Evolutionary conservation across 352 stramenopile genomes (phyloP).

Genomic region (Pelagophyceae sp.): DNA sequence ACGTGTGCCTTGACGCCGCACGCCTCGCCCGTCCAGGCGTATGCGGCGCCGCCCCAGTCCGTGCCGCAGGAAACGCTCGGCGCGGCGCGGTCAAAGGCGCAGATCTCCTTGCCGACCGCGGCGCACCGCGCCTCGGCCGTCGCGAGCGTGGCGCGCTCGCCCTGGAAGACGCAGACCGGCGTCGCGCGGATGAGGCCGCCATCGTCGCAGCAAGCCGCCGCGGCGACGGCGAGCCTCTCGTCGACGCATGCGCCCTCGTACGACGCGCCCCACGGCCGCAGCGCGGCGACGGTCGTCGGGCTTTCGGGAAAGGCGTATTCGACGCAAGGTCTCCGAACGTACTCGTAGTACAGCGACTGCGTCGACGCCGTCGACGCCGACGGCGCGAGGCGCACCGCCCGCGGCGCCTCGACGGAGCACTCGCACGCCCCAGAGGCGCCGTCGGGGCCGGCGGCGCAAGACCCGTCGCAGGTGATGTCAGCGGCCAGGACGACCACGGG

Average conservation of each 20-base stretch:
- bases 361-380: not conserved
- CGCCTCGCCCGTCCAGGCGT: not conserved
- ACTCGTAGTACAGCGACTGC: conserved; percentile 56
- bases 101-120: not conserved
- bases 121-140: conserved; percentile 20
- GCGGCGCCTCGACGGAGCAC: conserved; percentile 34
- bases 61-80: not conserved
- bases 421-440: conserved; percentile 25
- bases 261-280: no score
- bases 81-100: not conserved
- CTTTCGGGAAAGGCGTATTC: not conserved
- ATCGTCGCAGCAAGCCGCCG: conserved; percentile 21
- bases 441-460: not conserved
- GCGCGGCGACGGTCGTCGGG: no score
- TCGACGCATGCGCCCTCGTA: no score
- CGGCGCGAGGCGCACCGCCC: conserved; percentile 27
- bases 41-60: not conserved
- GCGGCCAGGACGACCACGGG: conserved; percentile 34
- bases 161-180: conserved; percentile 21
- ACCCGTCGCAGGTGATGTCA: conserved; percentile 31
- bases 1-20: conserved; percentile 20
- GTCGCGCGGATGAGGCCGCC: not conserved
- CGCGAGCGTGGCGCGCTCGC: conserved; percentile 18
- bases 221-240: conserved; percentile 9
- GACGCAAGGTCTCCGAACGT: conserved; percentile 46